These are phyloP conservation scores for Cercospora sojina DNA, from an alignment of 2,329 filamentous ascomycete species.

Conservation along the genomic window DNA sequence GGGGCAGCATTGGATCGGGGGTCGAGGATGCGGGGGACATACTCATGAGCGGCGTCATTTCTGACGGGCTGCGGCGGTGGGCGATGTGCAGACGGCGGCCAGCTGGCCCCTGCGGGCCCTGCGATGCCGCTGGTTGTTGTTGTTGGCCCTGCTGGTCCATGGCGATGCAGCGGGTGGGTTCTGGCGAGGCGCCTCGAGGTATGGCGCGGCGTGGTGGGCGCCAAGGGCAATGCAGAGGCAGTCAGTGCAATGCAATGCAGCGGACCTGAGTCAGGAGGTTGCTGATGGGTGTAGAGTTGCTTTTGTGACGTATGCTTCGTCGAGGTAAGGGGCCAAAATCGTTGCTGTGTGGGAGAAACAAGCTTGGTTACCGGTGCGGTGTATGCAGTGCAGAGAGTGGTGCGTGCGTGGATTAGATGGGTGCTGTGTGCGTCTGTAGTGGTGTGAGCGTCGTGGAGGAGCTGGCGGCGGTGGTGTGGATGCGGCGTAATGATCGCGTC, in stretches of 20 bases:
- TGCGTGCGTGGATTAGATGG: constrained; percentile 12
- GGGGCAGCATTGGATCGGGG: not conserved
- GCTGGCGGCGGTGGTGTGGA: not conserved
- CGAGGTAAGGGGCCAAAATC: constrained; percentile 15
- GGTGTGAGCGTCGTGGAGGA: not conserved
- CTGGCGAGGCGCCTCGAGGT: not conserved
- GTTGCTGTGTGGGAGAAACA: constrained; percentile 18
- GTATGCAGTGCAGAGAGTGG: constrained; percentile 17
- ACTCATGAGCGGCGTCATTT: constrained; percentile 97
- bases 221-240: constrained; percentile 8
- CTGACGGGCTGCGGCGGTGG: constrained; percentile 93
- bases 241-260: constrained; percentile 8
- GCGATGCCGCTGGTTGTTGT: constrained; percentile 48
- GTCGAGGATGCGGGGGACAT: constrained; percentile 54
- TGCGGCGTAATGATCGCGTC: not conserved
- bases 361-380: constrained; percentile 15
- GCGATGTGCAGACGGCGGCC: constrained; percentile 95
- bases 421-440: constrained; percentile 1
- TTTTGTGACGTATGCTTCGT: constrained; percentile 31
- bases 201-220: not conserved
- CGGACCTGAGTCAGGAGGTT: constrained; percentile 14
- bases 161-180: constrained; percentile 1
- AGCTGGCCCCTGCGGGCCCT: constrained; percentile 62
- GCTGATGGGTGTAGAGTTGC: constrained; percentile 17
- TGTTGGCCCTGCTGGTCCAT: constrained; percentile 57